phyloP scores from a whole-genome alignment of 164 flowering plant genomes.

The Aristolochia contorta region DNA sequence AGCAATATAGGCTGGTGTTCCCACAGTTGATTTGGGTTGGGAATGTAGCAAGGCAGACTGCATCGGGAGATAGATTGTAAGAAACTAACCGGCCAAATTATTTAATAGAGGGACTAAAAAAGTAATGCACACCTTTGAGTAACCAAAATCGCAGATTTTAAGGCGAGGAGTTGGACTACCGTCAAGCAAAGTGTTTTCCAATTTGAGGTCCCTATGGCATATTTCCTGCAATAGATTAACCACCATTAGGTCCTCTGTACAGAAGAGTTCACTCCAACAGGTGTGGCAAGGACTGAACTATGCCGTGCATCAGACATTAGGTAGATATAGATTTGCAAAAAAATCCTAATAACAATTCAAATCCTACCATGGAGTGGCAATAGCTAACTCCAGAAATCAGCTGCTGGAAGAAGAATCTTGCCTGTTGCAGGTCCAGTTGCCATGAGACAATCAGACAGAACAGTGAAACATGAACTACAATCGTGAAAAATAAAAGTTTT shows the following conservation, averaged over 20 bases:
- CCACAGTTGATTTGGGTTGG: conserved; percentile 65
- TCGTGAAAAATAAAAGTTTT: neutral
- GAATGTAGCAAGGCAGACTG: conserved; percentile 65
- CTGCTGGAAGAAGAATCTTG: conserved; percentile 43
- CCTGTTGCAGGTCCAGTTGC: conserved; percentile 27
- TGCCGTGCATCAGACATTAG: neutral
- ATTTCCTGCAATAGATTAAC: conserved; percentile 13
- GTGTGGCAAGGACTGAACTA: neutral
- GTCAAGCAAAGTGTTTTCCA: conserved; percentile 26
- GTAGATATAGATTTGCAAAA: neutral
- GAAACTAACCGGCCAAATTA: neutral
- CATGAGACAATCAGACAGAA: neutral
- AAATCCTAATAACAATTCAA: neutral
- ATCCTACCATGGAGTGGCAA: conserved; percentile 17
- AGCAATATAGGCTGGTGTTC: conserved; percentile 78
- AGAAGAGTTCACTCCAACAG: neutral
- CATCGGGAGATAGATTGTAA: neutral
- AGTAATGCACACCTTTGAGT: conserved; percentile 16
- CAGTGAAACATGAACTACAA: neutral
- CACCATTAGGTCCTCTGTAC: too few relatives aligned
- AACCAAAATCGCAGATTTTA: conserved; percentile 29
- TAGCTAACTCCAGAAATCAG: conserved; percentile 20
- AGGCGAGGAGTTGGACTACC: conserved; percentile 26
- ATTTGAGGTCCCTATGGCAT: conserved; percentile 24
- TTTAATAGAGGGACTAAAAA: neutral